Evolutionary conservation across 768 basidiomycete genomes (phyloP).

Genomic region (Kondoa malvinella): DNA sequence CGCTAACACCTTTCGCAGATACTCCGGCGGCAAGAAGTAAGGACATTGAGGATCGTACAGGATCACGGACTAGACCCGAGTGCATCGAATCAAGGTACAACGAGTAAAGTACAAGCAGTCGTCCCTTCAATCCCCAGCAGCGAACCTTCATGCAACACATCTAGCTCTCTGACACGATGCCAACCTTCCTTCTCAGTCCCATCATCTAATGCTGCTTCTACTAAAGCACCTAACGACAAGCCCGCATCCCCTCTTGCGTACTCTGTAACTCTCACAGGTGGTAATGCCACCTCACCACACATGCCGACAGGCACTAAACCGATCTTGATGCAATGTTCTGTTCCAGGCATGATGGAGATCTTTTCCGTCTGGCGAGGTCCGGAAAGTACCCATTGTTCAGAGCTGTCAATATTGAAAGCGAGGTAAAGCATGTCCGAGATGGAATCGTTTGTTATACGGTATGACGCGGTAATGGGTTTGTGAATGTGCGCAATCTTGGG

Average conservation of each 20-base stretch:
- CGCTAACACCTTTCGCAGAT: no score
- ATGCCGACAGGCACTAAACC: background rate
- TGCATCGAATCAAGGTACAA: background rate
- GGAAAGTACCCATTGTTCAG: constrained; percentile 64
- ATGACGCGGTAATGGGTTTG: background rate
- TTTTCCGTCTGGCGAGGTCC: constrained; percentile 53
- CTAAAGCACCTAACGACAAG: background rate
- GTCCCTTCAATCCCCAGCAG: background rate
- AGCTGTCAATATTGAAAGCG: constrained; percentile 52
- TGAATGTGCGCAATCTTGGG: constrained; percentile 33
- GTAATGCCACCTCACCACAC: constrained; percentile 17
- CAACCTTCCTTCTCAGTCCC: constrained; percentile 2
- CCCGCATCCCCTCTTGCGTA: background rate
- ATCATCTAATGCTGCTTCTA: constrained; percentile 3
- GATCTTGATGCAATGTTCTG: background rate
- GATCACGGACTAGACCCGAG: background rate
- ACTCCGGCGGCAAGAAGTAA: no score
- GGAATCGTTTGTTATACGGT: constrained; percentile 33
- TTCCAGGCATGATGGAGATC: constrained; percentile 55
- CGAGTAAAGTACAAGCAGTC: background rate
- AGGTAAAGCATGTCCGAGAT: constrained; percentile 41
- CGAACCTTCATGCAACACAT: background rate
- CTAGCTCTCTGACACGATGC: background rate
- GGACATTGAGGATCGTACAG: no score
- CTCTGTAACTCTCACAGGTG: constrained; percentile 20